These are phyloP conservation scores for Moesziomyces antarcticus DNA, from an alignment of 1,284 basidiomycete species.

Conservation along the genomic window DNA sequence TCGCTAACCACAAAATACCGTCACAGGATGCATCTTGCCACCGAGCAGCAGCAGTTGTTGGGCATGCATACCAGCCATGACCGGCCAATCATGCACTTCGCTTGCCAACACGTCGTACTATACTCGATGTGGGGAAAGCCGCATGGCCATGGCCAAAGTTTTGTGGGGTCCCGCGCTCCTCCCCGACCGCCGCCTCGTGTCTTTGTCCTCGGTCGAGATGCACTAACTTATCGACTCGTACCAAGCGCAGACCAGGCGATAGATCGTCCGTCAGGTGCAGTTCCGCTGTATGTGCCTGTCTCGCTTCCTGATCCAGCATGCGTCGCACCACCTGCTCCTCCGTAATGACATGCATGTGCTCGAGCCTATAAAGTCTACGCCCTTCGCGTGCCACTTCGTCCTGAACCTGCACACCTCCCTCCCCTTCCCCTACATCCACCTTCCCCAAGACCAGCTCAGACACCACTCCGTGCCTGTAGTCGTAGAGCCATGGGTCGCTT, in stretches of 20 bases:
- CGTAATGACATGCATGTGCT: neutral
- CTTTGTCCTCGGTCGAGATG: neutral
- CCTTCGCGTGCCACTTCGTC: neutral
- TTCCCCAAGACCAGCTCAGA: neutral
- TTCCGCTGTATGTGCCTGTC: neutral
- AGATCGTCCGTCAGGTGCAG: neutral
- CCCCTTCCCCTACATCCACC: neutral
- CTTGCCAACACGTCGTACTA: neutral
- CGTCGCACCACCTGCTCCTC: no score
- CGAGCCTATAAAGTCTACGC: neutral
- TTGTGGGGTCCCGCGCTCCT: neutral
- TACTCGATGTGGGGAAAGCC: neutral
- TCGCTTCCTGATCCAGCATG: neutral
- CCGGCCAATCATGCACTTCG: neutral
- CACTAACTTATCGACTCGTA: neutral
- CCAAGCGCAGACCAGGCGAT: neutral
- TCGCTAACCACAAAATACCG: neutral
- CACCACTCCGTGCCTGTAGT: neutral
- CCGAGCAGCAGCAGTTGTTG: neutral
- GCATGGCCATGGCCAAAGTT: neutral
- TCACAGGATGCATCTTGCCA: neutral
- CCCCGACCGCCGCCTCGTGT: neutral
- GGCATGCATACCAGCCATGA: neutral
- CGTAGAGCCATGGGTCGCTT: slow-evolving; percentile 22
- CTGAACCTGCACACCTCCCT: neutral